Evolutionary conservation across 257 asterid genomes (phyloP), one percentile per base, ranked within the genome.

Genomic region (Capsicum baccatum): DNA sequence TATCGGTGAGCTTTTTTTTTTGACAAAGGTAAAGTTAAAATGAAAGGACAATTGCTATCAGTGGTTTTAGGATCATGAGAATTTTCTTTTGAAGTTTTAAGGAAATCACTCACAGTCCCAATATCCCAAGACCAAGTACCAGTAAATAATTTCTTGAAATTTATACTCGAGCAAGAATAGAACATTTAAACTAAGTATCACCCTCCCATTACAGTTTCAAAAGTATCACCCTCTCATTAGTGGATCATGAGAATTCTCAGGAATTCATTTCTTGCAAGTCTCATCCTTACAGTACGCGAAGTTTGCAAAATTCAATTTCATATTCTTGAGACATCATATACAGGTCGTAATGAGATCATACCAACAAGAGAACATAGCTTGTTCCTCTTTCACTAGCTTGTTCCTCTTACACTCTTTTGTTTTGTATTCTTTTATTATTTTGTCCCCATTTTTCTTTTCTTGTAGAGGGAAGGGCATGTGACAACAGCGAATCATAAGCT

Each of bases 211-310:
- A 26, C 26, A 26, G 26, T 26, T 26, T 26, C 26, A 26, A 26
- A 66, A 13, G 3, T n/a, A 66, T 13, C 47, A 66, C 73, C 73
- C 19, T 42, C 33, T 26, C 79, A 17, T 69, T 17, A 69, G 52
- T 69, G 19, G 35, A 44, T 71, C 79, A 71, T 48, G 62, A 21
- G 44, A 21, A 74, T 74, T 21, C 60, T 21, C 44, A 48, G 48
- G n/a, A 71, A 73, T n/a, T 73, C 37, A 50, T 9, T 60, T 64
- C 70, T 64, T 62, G 12, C 69, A 62, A 62, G 26, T 62, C 39
- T 21, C 69, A 9, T 9, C 69, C 69, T 64, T 64, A 10, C 6
- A 26, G 42, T 2, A 12, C 17, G 11, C 70, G 26, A 16, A 64
- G 70, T 26, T 64, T 21, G 70, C 70, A 64, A 64, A 39, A 3